Percentiles rank a stretch among this genome's conserved stretches.
Conservation (phyloP, 371 early-diverging fungal species). For the Funneliformis caledonium region DNA sequence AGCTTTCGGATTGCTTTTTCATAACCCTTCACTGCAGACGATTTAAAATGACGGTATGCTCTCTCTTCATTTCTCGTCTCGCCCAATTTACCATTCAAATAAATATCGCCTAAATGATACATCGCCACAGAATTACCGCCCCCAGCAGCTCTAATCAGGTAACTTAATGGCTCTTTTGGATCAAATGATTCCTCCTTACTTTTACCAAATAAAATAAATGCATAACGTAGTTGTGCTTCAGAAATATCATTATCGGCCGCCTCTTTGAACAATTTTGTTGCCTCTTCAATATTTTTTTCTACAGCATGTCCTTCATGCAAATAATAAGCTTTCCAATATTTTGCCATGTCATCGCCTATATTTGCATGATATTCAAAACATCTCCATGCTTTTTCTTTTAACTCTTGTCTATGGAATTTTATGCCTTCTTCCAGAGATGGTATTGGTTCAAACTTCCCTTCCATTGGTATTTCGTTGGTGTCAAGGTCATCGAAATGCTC, state of each 20-base stretch:
- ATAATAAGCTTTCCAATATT: conserved; percentile 34
- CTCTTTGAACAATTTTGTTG: conserved; percentile 4
- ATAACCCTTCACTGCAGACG: neutral
- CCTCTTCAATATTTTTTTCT: conserved; percentile 15
- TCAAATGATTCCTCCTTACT: neutral
- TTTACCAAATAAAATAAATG: conserved; percentile 3
- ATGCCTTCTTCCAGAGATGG: conserved; percentile 8
- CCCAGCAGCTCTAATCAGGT: neutral
- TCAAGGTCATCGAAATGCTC: neutral
- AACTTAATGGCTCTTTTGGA: neutral
- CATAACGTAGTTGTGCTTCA: conserved; percentile 31
- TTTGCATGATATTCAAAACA: conserved; percentile 14
- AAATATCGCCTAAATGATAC: neutral
- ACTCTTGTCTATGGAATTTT: neutral
- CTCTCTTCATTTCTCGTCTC: neutral
- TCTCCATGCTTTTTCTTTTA: conserved; percentile 8
- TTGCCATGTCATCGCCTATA: neutral
- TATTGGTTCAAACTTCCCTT: neutral
- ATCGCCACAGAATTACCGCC: neutral
- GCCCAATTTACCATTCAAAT: neutral
- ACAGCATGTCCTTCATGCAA: conserved; percentile 21
- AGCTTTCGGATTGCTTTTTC: neutral
- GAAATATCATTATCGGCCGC: conserved; percentile 20
- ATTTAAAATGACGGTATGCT: neutral
- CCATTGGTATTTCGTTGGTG: neutral